phyloP scores from a whole-genome alignment of 2,329 filamentous ascomycete species.

The Calycina herbarum region DNA sequence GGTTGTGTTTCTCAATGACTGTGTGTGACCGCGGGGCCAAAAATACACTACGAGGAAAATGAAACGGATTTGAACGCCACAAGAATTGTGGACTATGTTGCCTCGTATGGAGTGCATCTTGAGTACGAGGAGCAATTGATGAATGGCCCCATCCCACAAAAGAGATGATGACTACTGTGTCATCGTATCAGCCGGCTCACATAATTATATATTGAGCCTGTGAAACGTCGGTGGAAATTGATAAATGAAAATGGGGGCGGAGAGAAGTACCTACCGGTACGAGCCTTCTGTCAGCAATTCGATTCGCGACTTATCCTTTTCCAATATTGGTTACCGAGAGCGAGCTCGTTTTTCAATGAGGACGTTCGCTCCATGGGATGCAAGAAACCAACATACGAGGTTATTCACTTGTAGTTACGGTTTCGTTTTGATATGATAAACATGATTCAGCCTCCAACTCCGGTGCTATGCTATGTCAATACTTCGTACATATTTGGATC shows the following conservation, averaged over 20 bases:
- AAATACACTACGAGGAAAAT: not conserved
- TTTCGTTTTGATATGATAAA: not conserved
- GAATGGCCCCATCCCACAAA: not conserved
- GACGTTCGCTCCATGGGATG: not conserved
- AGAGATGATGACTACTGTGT: not conserved
- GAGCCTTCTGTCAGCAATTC: not conserved
- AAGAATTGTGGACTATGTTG: not conserved
- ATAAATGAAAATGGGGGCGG: not conserved
- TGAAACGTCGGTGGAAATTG: not conserved
- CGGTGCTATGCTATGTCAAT: slow-evolving; percentile 12
- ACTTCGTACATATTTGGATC: slow-evolving; percentile 2
- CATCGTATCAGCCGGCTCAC: not conserved
- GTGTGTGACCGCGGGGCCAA: not conserved
- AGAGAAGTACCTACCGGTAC: not conserved
- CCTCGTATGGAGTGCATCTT: not conserved
- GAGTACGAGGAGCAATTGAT: not conserved
- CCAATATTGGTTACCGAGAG: not conserved
- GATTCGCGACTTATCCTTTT: not conserved
- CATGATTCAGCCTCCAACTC: slow-evolving; percentile 3
- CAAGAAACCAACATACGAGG: not conserved
- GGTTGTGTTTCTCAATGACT: not conserved
- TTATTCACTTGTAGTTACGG: not conserved
- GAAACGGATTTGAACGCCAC: not conserved
- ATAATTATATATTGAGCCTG: not conserved
- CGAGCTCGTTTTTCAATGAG: not conserved